Evolutionary conservation across 352 stramenopile species (phyloP).

Genomic region (Phytophthora lateralis): DNA sequence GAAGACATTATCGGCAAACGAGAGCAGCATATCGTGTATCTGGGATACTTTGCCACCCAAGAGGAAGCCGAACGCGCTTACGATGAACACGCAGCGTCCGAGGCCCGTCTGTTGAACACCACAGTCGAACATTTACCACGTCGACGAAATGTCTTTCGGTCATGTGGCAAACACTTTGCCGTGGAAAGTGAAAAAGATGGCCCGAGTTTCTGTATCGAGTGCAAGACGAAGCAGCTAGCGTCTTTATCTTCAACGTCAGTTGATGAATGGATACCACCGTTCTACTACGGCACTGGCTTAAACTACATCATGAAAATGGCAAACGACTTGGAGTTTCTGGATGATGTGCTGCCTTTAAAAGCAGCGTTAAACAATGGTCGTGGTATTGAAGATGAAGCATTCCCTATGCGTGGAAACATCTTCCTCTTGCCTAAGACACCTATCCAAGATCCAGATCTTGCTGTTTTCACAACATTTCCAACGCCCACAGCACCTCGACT

Average conservation of each 20-base stretch:
- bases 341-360: conserved; percentile 56
- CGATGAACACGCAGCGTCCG: conserved; percentile 59
- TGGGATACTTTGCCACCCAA: conserved; percentile 72
- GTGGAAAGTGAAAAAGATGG: conserved; percentile 77
- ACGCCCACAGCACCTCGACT: conserved; percentile 33
- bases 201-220: conserved; percentile 80
- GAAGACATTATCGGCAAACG: conserved; percentile 57
- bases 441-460: conserved; percentile 63
- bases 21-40: conserved; percentile 69
- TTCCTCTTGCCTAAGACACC: conserved; percentile 71
- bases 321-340: conserved; percentile 75
- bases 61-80: conserved; percentile 76
- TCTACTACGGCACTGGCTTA: conserved; percentile 57
- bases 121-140: conserved; percentile 57
- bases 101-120: conserved; percentile 73
- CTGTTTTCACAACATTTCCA: conserved; percentile 46
- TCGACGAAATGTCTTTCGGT: conserved; percentile 70
- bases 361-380: conserved; percentile 44
- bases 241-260: conserved; percentile 22
- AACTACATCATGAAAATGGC: conserved; percentile 86
- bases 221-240: conserved; percentile 62
- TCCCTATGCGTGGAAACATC: conserved; percentile 72
- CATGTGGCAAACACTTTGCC: conserved; percentile 81
- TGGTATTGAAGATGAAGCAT: conserved; percentile 35
- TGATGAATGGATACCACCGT: conserved; percentile 68